phyloP scores from a whole-genome alignment of 208 protist genomes.

The Leptomonas pyrrhocoris region DNA sequence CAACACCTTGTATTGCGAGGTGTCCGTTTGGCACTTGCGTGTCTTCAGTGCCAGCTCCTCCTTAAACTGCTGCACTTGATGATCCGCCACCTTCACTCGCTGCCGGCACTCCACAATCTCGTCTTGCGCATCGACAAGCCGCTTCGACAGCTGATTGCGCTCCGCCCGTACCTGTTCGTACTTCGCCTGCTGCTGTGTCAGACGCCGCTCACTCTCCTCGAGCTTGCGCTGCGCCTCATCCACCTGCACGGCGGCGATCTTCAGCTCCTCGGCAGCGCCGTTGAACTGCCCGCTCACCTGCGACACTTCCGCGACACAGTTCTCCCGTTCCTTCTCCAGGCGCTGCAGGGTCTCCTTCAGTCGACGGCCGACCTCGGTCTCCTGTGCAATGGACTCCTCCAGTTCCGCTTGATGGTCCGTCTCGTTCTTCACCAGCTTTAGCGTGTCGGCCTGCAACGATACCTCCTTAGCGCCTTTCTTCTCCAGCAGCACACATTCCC shows the following conservation, averaged over 20 bases:
- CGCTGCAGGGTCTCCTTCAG: conserved; percentile 63
- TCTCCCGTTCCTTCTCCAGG: conserved; percentile 93
- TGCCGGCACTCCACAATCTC: conserved; percentile 97
- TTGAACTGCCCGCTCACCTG: conserved; percentile 86
- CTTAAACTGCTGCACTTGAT: conserved; percentile 94
- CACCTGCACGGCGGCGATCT: conserved; percentile 85
- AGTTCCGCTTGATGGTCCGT: conserved; percentile 74
- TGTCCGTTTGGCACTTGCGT: conserved; percentile 72
- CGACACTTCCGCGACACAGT: conserved; percentile 85
- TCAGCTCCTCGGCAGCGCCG: conserved; percentile 92
- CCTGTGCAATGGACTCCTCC: conserved; percentile 58
- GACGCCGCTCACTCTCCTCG: conserved; percentile 89
- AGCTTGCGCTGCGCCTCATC: conserved; percentile 96
- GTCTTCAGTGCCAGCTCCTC: conserved; percentile 95
- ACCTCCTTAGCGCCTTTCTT: conserved; percentile 71
- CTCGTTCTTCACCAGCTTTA: conserved; percentile 83
- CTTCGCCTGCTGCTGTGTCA: conserved; percentile 75
- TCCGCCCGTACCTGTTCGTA: conserved; percentile 96
- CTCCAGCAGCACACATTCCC: conserved; percentile 73
- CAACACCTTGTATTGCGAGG: conserved; percentile 46
- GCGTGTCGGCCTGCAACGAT: conserved; percentile 64
- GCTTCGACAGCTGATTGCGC: conserved; percentile 97
- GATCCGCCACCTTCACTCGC: conserved; percentile 97
- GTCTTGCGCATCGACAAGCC: conserved; percentile 96
- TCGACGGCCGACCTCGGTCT: conserved; percentile 54